phyloP scores from a whole-genome alignment of 164 flowering plant genomes.

The Cinnamomum micranthum region DNA sequence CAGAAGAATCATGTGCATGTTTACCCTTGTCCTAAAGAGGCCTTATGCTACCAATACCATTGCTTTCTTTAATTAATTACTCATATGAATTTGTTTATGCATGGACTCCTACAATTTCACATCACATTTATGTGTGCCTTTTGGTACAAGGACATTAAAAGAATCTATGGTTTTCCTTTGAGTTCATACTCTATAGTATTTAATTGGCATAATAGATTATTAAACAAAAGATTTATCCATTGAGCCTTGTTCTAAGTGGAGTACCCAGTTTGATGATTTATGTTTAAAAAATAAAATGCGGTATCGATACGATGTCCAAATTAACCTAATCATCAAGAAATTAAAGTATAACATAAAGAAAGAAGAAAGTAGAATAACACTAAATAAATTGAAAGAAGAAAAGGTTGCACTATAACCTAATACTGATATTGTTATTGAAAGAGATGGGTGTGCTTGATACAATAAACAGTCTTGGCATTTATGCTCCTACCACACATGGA shows the following conservation, averaged over 20 bases:
- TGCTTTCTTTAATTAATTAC: no score
- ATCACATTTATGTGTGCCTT: neutral
- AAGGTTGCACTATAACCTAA: neutral
- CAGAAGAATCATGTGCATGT: no score
- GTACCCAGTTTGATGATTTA: neutral
- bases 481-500: conserved; percentile 5
- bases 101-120: no score
- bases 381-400: neutral
- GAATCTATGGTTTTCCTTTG: neutral
- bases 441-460: neutral
- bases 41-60: no score
- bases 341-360: conserved; percentile 1
- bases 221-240: neutral
- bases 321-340: conserved; percentile 4
- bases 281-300: neutral
- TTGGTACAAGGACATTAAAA: neutral
- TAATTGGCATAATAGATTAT: neutral
- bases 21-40: no score
- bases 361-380: neutral
- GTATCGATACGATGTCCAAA: neutral
- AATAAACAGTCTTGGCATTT: neutral
- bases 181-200: neutral
- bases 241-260: no score
- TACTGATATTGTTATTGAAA: conserved; percentile 2
- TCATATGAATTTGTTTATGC: no score